Evolutionary conservation across 192 early-diverging fungal species (phyloP).

Genomic region (Allomyces macrogynus): DNA sequence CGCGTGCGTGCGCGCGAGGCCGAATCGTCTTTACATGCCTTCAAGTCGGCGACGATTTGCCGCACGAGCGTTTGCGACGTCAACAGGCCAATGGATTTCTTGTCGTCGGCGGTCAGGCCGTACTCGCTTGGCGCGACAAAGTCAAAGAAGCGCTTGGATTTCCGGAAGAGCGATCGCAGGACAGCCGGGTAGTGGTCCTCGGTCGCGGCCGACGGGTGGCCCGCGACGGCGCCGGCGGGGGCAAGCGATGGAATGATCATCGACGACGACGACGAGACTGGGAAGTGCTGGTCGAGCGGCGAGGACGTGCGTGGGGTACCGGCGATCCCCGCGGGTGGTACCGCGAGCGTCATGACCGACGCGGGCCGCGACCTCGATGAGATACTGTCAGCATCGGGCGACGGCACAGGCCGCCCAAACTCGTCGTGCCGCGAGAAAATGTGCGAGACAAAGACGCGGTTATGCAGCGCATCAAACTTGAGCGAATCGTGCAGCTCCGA

Average conservation of each 20-base stretch:
- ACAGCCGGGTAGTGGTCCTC: background rate
- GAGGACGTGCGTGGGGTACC: too few species aligned
- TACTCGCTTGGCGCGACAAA: conserved; percentile 86
- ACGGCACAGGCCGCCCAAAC: background rate
- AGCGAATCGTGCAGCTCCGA: conserved; percentile 88
- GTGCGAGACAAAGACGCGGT: conserved; percentile 28
- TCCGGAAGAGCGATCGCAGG: conserved; percentile 49
- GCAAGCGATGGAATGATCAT: background rate
- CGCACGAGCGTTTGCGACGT: conserved; percentile 54
- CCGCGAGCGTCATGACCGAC: too few species aligned
- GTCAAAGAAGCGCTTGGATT: conserved; percentile 74
- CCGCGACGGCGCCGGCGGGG: background rate
- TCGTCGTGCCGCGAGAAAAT: background rate
- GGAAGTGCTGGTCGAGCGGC: too few species aligned
- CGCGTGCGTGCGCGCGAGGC: conserved; percentile 38
- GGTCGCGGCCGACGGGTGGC: background rate
- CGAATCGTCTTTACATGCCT: conserved; percentile 8
- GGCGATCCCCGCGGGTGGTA: too few species aligned
- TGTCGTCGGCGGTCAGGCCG: conserved; percentile 65
- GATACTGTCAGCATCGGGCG: too few species aligned
- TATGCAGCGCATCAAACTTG: conserved; percentile 94
- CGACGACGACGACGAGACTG: background rate
- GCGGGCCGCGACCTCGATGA: too few species aligned
- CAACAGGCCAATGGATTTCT: conserved; percentile 63
- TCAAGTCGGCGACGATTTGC: conserved; percentile 53